phyloP scores from a whole-genome alignment of 75 land plant genomes.

The Sequoia sempervirens region DNA sequence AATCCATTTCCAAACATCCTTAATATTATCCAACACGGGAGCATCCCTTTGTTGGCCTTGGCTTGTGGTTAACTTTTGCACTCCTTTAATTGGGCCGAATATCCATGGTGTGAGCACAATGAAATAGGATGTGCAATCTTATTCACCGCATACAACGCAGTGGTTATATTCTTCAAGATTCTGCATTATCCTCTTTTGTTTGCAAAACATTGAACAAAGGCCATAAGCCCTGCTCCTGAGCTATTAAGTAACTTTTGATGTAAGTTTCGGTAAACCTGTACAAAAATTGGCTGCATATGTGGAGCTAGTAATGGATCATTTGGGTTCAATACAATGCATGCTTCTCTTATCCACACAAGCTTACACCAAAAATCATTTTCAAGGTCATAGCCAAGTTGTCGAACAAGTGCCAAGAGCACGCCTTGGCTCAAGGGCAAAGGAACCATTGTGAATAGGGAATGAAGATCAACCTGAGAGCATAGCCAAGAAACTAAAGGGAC shows the following conservation, averaged over 20 bases:
- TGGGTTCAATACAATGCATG: conserved; percentile 69
- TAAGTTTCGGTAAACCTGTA: conserved; percentile 72
- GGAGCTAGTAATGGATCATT: conserved; percentile 72
- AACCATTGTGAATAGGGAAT: conserved; percentile 37
- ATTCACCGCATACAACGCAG: too few relatives aligned
- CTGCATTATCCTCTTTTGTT: too few relatives aligned
- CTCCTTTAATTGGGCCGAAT: too few relatives aligned
- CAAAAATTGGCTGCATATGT: conserved; percentile 73
- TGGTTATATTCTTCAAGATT: too few relatives aligned
- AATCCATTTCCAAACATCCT: too few relatives aligned
- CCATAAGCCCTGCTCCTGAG: conserved; percentile 30
- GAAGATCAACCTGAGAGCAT: conserved; percentile 89
- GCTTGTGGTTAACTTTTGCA: too few relatives aligned
- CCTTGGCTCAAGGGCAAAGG: conserved; percentile 96
- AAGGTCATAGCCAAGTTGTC: conserved; percentile 89
- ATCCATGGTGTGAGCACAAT: too few relatives aligned
- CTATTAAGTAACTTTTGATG: conserved; percentile 33
- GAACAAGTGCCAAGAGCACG: conserved; percentile 87
- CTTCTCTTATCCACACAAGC: conserved; percentile 85
- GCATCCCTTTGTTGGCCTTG: too few relatives aligned
- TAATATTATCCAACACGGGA: too few relatives aligned
- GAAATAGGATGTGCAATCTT: too few relatives aligned
- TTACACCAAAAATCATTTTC: conserved; percentile 69
- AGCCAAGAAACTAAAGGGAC: conserved; percentile 94
- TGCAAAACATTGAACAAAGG: too few relatives aligned